Evolutionary conservation across 805 yeast species (phyloP).

Genomic region (Aciculoconidium aculeatum): DNA sequence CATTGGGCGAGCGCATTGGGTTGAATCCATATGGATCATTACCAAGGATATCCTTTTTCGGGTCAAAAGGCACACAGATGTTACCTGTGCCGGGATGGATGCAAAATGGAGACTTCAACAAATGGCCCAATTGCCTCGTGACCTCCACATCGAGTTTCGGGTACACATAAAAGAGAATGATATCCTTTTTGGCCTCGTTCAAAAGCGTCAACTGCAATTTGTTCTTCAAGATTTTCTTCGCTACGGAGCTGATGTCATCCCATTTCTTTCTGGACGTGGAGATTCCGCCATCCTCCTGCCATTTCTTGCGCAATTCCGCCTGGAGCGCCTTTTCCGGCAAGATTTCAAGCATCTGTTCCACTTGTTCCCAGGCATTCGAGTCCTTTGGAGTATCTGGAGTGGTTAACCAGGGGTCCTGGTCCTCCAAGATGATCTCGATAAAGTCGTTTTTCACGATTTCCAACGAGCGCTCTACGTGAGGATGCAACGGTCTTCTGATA

Average conservation of each 20-base stretch:
- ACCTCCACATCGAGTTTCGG: constrained; percentile 94
- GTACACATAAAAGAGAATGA: constrained; percentile 73
- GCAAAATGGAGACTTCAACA: constrained; percentile 93
- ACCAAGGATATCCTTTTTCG: constrained; percentile 30
- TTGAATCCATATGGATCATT: constrained; percentile 52
- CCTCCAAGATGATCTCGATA: constrained; percentile 57
- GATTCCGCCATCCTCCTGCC: constrained; percentile 38
- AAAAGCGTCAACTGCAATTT: constrained; percentile 42
- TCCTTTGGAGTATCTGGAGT: constrained; percentile 29
- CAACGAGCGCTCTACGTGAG: constrained; percentile 73
- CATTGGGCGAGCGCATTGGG: constrained; percentile 76
- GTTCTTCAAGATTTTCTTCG: constrained; percentile 40
- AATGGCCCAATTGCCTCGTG: constrained; percentile 81
- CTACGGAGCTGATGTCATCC: constrained; percentile 62
- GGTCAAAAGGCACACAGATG: constrained; percentile 85
- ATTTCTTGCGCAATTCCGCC: constrained; percentile 46
- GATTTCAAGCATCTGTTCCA: constrained; percentile 53
- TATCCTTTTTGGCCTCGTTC: constrained; percentile 74
- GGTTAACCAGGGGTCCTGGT: constrained; percentile 81
- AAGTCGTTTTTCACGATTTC: constrained; percentile 61
- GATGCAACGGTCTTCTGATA: constrained; percentile 80
- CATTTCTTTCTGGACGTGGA: constrained; percentile 62
- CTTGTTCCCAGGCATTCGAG: constrained; percentile 41
- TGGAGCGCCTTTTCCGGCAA: constrained; percentile 57
- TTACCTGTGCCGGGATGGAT: constrained; percentile 95